Percentiles rank a stretch among this genome's conserved stretches.
Conservation (phyloP, 331 rosid species). For the Malus hybrid region DNA sequence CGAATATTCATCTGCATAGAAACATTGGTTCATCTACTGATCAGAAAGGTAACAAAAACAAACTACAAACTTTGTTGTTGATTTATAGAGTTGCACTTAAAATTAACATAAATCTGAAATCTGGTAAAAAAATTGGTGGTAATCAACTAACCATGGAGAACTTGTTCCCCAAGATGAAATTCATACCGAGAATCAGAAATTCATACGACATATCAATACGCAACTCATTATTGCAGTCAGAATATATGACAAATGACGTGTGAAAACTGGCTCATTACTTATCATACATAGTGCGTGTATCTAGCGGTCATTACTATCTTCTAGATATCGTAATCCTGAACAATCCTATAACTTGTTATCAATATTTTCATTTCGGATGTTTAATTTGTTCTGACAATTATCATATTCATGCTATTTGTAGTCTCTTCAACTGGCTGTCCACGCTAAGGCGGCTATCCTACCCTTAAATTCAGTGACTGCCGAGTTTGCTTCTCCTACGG, state of each 20-base stretch:
- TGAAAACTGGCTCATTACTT: background rate
- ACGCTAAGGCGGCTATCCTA: background rate
- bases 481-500: background rate
- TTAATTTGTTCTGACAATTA: background rate
- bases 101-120: background rate
- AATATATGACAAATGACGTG: background rate
- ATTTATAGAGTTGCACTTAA: background rate
- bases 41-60: conserved; percentile 12
- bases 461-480: background rate
- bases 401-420: background rate
- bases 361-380: background rate
- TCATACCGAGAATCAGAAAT: background rate
- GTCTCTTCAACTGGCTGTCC: background rate
- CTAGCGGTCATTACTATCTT: background rate
- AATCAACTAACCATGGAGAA: background rate
- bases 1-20: conserved; percentile 19
- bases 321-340: background rate
- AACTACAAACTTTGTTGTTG: background rate
- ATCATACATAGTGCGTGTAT: background rate
- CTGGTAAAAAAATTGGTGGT: background rate
- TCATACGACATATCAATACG: background rate
- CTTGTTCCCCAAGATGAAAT: background rate
- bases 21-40: conserved; percentile 10
- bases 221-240: background rate
- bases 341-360: background rate